Conservation (phyloP, 2,329 filamentous ascomycete species). For the Clarireedia monteithiana region DNA sequence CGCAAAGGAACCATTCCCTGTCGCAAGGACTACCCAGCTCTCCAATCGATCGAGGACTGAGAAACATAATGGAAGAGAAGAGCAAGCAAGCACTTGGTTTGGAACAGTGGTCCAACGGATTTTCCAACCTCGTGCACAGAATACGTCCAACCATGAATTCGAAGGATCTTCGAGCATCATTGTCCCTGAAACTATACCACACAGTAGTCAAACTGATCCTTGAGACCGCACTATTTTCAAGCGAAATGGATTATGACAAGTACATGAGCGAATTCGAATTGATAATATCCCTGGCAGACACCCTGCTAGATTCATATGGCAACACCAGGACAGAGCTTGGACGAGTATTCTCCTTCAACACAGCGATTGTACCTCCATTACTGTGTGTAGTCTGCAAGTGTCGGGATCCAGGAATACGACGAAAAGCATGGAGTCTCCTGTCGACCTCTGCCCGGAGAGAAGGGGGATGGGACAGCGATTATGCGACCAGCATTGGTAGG, state of each 20-base stretch:
- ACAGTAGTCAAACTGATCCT: neutral
- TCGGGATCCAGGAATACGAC: conserved; percentile 2
- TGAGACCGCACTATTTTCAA: neutral
- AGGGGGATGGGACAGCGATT: conserved; percentile 6
- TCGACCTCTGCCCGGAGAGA: neutral
- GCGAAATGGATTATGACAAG: conserved; percentile 5
- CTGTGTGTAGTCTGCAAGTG: conserved; percentile 4
- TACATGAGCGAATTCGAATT: conserved; percentile 4
- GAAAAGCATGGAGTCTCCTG: neutral
- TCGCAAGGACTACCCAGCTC: neutral
- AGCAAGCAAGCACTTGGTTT: neutral
- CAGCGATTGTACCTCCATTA: neutral
- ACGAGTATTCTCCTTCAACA: neutral
- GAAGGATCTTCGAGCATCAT: neutral
- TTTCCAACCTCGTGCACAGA: neutral
- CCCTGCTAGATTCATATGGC: neutral
- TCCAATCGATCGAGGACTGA: neutral
- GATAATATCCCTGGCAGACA: conserved; percentile 5
- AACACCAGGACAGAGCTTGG: neutral
- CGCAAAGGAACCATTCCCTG: neutral
- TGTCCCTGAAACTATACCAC: neutral
- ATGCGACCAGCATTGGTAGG: neutral
- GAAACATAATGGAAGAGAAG: neutral
- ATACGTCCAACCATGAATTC: neutral
- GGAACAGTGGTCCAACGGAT: conserved; percentile 1